These are phyloP conservation scores for Turnera subulata DNA, from an alignment of 345 rosid species.

Conservation along the genomic window DNA sequence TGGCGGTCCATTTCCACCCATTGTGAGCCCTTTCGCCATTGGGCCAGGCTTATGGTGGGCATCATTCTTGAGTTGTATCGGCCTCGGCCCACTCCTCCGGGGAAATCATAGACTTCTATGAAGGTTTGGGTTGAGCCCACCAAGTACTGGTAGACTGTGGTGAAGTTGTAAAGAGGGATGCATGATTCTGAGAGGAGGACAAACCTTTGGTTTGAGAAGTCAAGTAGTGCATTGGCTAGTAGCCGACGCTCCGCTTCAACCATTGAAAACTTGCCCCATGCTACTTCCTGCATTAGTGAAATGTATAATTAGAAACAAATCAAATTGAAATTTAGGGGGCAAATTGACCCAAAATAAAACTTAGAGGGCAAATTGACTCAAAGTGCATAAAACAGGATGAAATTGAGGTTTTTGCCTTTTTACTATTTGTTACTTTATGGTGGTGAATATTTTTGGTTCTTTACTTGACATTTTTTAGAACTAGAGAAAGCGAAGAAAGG, in stretches of 20 bases:
- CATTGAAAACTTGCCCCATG: slow-evolving; percentile 45
- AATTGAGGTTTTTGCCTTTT: background rate
- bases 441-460: background rate
- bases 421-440: background rate
- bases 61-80: slow-evolving; percentile 41
- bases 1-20: slow-evolving; percentile 70
- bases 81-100: slow-evolving; percentile 39
- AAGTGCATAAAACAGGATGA: background rate
- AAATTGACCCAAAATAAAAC: no score
- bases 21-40: slow-evolving; percentile 84
- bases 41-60: slow-evolving; percentile 37
- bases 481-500: slow-evolving; percentile 23
- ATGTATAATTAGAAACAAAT: background rate
- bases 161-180: slow-evolving; percentile 50
- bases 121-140: slow-evolving; percentile 33
- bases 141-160: slow-evolving; percentile 35
- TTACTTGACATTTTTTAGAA: background rate
- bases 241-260: slow-evolving; percentile 48
- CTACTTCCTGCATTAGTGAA: slow-evolving; percentile 24
- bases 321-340: no score
- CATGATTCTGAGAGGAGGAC: slow-evolving; percentile 48
- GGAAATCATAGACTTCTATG: slow-evolving; percentile 40
- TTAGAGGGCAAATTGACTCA: no score
- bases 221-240: slow-evolving; percentile 40
- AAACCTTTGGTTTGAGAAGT: slow-evolving; percentile 38